Conservation (phyloP, 768 basidiomycete species). For the Tulasnella sp. region DNA sequence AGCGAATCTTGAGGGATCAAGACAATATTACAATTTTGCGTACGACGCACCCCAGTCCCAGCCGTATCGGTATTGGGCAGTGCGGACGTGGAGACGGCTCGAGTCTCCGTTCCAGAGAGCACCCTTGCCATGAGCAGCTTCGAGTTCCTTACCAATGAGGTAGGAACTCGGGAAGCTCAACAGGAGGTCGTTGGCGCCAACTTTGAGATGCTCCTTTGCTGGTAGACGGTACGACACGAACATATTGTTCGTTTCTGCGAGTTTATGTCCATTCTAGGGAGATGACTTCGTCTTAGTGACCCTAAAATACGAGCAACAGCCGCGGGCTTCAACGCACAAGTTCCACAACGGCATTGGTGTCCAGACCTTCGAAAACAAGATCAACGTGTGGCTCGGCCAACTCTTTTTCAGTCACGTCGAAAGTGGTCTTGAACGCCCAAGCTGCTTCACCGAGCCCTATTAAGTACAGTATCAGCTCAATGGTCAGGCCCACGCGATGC, state of each 20-base stretch:
- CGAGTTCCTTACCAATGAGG: slow-evolving; percentile 68
- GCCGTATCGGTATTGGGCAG: slow-evolving; percentile 85
- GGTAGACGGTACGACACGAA: slow-evolving; percentile 69
- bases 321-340: slow-evolving; percentile 49
- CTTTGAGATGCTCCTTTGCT: slow-evolving; percentile 53
- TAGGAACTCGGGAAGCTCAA: slow-evolving; percentile 75
- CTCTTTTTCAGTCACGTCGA: slow-evolving; percentile 55
- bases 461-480: background rate
- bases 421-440: slow-evolving; percentile 76
- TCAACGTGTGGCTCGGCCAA: slow-evolving; percentile 54
- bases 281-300: slow-evolving; percentile 8
- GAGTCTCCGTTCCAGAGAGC: slow-evolving; percentile 88
- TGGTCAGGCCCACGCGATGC: background rate
- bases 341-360: slow-evolving; percentile 75
- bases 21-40: background rate
- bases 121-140: slow-evolving; percentile 59
- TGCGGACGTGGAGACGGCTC: slow-evolving; percentile 83
- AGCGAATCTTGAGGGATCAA: background rate
- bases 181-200: slow-evolving; percentile 61
- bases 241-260: slow-evolving; percentile 75
- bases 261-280: slow-evolving; percentile 62
- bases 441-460: slow-evolving; percentile 84
- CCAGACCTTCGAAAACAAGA: slow-evolving; percentile 85
- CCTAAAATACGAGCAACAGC: background rate
- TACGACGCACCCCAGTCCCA: slow-evolving; percentile 75